phyloP scores from a whole-genome alignment of 1,139 yeast genomes.

The Yamadazyma kanchanaburiensis region DNA sequence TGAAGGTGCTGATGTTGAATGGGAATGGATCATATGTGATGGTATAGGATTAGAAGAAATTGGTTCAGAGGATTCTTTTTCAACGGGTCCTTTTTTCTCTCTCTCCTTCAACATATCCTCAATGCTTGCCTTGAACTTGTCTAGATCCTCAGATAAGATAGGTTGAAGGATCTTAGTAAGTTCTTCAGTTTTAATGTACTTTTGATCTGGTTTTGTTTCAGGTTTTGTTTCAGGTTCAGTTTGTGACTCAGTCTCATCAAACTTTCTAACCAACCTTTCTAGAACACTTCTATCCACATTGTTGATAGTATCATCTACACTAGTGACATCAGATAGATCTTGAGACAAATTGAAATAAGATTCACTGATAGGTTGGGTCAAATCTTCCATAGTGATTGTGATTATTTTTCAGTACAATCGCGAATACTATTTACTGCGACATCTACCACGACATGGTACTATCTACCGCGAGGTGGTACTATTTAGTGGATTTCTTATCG shows the following conservation, averaged over 20 bases:
- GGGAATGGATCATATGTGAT: too few relatives aligned
- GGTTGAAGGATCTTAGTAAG: constrained; percentile 13
- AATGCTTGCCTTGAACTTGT: constrained; percentile 12
- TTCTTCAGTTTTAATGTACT: constrained; percentile 9
- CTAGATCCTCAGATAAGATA: constrained; percentile 14
- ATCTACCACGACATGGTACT: too few relatives aligned
- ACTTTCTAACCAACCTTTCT: too few relatives aligned
- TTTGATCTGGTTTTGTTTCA: too few relatives aligned
- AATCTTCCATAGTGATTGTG: background rate
- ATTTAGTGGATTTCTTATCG: constrained; percentile 1
- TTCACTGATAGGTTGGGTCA: constrained; percentile 24
- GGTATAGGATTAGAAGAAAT: background rate
- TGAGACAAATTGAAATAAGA: constrained; percentile 28
- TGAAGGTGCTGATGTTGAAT: too few relatives aligned
- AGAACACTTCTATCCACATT: constrained; percentile 6
- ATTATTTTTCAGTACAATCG: too few relatives aligned
- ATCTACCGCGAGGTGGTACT: too few relatives aligned
- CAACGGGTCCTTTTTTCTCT: constrained; percentile 1
- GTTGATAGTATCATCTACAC: constrained; percentile 6
- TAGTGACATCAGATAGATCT: constrained; percentile 15
- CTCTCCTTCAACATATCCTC: constrained; percentile 4
- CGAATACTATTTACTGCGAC: too few relatives aligned
- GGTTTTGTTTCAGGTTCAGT: constrained; percentile 26
- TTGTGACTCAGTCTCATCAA: constrained; percentile 16
- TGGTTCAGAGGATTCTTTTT: background rate